Base-by-base conservation (phyloP, 2,329 filamentous ascomycete species). In the Fusarium annulatum region DNA sequence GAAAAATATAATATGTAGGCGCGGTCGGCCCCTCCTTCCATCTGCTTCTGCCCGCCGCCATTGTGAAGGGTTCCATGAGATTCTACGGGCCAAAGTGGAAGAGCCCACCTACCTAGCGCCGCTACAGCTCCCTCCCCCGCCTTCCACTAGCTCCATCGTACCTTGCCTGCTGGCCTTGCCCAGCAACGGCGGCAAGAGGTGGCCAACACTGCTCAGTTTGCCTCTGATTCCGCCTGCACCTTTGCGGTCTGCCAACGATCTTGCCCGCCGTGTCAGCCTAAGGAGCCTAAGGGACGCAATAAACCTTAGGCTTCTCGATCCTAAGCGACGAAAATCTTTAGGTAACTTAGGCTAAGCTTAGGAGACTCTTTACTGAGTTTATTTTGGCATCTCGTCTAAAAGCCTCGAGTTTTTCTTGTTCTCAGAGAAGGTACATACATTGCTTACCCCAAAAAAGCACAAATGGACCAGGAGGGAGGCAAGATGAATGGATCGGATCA, bases 61-160 rank as follows among this genome's bases (percentile, higher is more conserved):
- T 76, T 73, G 74, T 78, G 79, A 81, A 80, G 83, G 82, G 81
- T 85, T 85, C 83, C 83, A 85, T 85, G 81, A 76, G 83, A 84
- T 85, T 85, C 83, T 80, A 85, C 80, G 82, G 82, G 79, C 76
- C 79, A 72, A 64, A 72, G 30, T 30, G 30, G 30, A 30, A 72
- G 64, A 72, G 73, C 53, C 73, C 74, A 73, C 73, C 48, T 33
- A 21, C 21, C 73, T 72, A 69, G 61, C 69, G 72, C 72, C 65
- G 56, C 65, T 52, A 57, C 46, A 49, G 28, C 28, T 49, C 46
- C n/a, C 61, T 34, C 63, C 57, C 60, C 72, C 73, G 64, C 64
- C 55, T 58, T 72, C 69, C 65, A 51, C 10, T 51, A 49, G 41
- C 55, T 34, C 55, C 55, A 48, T 48, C 19, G 16, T 11, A 26